A percentile compares a stretch with the other conserved stretches of the same genome.
Conservation (phyloP, 495 filamentous ascomycete species). For the Hyaloscypha hepaticicola region DNA sequence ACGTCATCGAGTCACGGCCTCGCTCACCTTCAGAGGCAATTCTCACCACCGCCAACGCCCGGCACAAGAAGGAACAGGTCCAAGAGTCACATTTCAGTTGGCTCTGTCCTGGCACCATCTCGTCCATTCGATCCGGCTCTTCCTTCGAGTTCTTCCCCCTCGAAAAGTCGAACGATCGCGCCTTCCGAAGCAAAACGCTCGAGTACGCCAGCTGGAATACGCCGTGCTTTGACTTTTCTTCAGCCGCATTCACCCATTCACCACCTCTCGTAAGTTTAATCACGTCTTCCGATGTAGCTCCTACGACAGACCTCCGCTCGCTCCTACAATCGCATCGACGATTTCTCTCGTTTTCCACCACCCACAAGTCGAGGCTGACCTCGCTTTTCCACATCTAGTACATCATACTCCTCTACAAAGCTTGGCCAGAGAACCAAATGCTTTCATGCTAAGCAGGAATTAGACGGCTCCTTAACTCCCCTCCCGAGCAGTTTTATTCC, state of each 20-base stretch:
- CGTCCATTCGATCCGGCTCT: slow-evolving; percentile 7
- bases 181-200: slow-evolving; percentile 8
- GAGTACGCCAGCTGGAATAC: slow-evolving; percentile 33
- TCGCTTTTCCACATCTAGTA: slow-evolving; percentile 15
- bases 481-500: slow-evolving; percentile 15
- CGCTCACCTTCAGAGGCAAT: neutral
- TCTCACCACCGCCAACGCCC: slow-evolving; percentile 1
- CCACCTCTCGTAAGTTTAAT: slow-evolving; percentile 24
- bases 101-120: slow-evolving; percentile 28
- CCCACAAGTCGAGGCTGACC: slow-evolving; percentile 15
- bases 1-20: neutral
- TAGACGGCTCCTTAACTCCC: slow-evolving; percentile 23
- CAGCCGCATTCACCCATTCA: slow-evolving; percentile 10
- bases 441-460: slow-evolving; percentile 22
- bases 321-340: slow-evolving; percentile 3
- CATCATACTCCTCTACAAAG: neutral
- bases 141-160: neutral
- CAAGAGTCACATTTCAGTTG: slow-evolving; percentile 19
- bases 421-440: slow-evolving; percentile 7
- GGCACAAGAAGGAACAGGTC: slow-evolving; percentile 30
- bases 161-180: slow-evolving; percentile 4
- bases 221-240: slow-evolving; percentile 27
- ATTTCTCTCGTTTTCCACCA: neutral
- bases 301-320: slow-evolving; percentile 5
- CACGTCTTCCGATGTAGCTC: slow-evolving; percentile 11